Conservation (phyloP, 2,329 filamentous ascomycete genomes). For the Diaporthe vaccinii region DNA sequence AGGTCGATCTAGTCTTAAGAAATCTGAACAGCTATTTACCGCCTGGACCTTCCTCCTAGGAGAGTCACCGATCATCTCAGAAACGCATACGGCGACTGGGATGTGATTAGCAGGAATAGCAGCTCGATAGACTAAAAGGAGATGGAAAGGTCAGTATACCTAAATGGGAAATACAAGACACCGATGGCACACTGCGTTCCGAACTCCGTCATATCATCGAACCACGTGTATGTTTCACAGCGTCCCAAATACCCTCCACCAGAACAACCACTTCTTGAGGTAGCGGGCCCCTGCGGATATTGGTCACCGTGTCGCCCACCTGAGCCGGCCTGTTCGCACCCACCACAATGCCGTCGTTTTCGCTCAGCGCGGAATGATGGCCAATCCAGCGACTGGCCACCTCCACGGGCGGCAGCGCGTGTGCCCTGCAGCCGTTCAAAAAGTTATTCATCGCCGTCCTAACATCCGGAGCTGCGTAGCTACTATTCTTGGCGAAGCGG, state of each 20-base stretch:
- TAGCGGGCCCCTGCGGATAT: conserved; percentile 18
- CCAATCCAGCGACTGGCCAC: conserved; percentile 46
- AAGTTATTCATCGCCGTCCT: conserved; percentile 50
- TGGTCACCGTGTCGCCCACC: conserved; percentile 32
- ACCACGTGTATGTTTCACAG: conserved; percentile 12
- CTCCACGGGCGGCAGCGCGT: conserved; percentile 49
- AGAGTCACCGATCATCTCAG: too few species aligned
- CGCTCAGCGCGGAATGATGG: conserved; percentile 40
- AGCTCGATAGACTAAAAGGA: accelerated
- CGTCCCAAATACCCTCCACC: conserved; percentile 19
- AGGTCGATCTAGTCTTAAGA: too few species aligned
- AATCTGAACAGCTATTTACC: too few species aligned
- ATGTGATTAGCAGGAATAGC: too few species aligned
- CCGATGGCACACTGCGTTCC: not conserved
- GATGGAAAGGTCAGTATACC: too few species aligned
- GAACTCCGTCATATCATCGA: conserved; percentile 23
- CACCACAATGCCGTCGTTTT: conserved; percentile 42
- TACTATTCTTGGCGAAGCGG: conserved; percentile 43
- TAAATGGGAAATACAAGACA: accelerated
- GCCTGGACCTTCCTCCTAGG: too few species aligned
- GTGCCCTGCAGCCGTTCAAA: conserved; percentile 45
- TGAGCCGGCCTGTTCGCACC: conserved; percentile 42
- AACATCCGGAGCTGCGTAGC: conserved; percentile 49
- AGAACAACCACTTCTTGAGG: conserved; percentile 5
- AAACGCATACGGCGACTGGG: too few species aligned